Base-by-base conservation (phyloP, 352 stramenopile species). In the Globisporangium rhizosaccharum region DNA sequence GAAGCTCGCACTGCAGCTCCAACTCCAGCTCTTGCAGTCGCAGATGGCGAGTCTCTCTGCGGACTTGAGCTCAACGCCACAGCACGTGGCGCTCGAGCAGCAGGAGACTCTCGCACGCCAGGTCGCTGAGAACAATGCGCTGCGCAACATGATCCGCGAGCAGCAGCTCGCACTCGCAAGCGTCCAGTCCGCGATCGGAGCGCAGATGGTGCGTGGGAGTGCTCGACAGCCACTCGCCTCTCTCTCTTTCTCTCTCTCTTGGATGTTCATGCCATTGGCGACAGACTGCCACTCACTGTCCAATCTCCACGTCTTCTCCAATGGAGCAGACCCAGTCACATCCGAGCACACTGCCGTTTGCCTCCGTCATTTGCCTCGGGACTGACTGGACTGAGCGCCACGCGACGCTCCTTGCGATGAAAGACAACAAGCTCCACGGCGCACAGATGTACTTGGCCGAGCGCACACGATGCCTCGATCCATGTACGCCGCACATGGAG, bases 351-450 rank as follows among this genome's bases (percentile, higher is more conserved):
- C 44, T 49, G 20, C 44, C 44, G 44, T 49, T 49, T n/a, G 44
- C 18, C 15, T 49, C 44, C 17, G 9, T 26, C 44, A 57, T 62
- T 23, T 39, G 47, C 0, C 41, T 66, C 9, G 26, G 18, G 1
- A 14, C 17, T 17, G 28, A 62, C 26, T 44, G 41, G 17, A 53
- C 5, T 15, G 25, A 58, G 10, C 47, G 61, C 5, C 37, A 49
- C 17, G 50, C 23, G 17, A 52, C 59, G 10, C 39, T 78, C 18
- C 30, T 56, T 2, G 53, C 36, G 0, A 18, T 78, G 10, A 73
- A 73, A 54, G 46, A 41, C 25, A 57, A 46, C 17, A 65, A 60
- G 36, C 26, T 59, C 5, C 49, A 44, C 4, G 51, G 42, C 18
- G 23, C 39, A 0, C 17, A 15, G 1, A 30, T 56, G 28, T 50